Conservation (phyloP, 352 stramenopile species). For the Globisporangium splendens region DNA sequence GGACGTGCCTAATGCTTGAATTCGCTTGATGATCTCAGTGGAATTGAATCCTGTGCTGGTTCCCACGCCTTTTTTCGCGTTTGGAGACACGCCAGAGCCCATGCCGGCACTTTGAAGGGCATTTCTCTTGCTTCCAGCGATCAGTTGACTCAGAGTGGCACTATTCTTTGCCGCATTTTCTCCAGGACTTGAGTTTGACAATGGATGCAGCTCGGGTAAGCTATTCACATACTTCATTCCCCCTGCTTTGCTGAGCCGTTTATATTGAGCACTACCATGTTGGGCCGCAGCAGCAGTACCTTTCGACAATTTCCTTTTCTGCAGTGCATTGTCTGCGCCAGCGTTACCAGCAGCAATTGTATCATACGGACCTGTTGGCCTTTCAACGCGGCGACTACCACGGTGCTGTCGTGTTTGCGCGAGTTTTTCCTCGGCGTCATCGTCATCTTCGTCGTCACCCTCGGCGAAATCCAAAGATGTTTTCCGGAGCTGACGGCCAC, state of each 20-base stretch:
- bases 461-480: slow-evolving; percentile 14
- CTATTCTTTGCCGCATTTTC: background rate
- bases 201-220: slow-evolving; percentile 35
- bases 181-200: background rate
- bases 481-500: slow-evolving; percentile 4
- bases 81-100: background rate
- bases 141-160: background rate
- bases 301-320: slow-evolving; percentile 16
- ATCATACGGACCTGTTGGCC: background rate
- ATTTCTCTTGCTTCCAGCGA: slow-evolving; percentile 1
- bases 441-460: slow-evolving; percentile 4
- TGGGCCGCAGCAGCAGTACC: background rate
- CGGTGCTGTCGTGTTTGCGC: background rate
- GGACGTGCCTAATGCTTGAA: slow-evolving; percentile 50
- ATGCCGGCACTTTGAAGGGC: background rate
- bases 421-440: background rate
- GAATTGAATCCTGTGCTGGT: slow-evolving; percentile 24
- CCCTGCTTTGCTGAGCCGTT: slow-evolving; percentile 8
- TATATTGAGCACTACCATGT: background rate
- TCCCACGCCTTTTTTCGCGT: background rate
- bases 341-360: background rate
- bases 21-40: slow-evolving; percentile 45
- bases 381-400: background rate
- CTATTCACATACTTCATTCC: slow-evolving; percentile 25
- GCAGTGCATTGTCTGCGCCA: background rate